Percentiles rank a stretch among this genome's conserved stretches.
Evolutionary conservation across 2,329 filamentous ascomycete species (phyloP).

Genomic region (Zalaria obscura): DNA sequence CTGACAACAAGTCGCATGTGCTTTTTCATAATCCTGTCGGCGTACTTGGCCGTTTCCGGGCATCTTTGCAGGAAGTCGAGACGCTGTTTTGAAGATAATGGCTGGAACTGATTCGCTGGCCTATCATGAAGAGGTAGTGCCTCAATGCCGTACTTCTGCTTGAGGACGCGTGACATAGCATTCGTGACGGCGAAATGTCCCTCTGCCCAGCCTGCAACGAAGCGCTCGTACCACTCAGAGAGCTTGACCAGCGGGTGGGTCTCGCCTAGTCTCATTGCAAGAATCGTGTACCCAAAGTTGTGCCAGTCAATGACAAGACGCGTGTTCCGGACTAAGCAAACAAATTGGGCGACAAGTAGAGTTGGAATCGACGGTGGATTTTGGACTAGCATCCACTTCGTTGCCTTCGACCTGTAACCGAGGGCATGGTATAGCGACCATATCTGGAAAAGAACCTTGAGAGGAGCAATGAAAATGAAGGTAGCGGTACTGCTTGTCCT

Average conservation of each 20-base stretch:
- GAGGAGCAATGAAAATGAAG: conserved; percentile 63
- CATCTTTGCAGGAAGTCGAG: conserved; percentile 49
- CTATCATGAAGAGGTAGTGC: conserved; percentile 69
- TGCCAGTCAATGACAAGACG: conserved; percentile 92
- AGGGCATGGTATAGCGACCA: conserved; percentile 57
- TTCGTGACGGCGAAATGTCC: conserved; percentile 79
- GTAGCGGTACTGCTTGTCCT: conserved; percentile 54
- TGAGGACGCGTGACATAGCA: conserved; percentile 69
- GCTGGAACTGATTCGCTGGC: conserved; percentile 69
- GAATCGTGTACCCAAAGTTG: conserved; percentile 94
- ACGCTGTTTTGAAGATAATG: conserved; percentile 40
- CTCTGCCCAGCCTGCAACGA: conserved; percentile 52
- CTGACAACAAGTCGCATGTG: conserved; percentile 63
- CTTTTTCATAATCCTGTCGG: conserved; percentile 26
- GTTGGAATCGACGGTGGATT: conserved; percentile 94
- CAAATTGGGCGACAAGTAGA: conserved; percentile 57
- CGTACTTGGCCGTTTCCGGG: conserved; percentile 47
- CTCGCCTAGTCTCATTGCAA: conserved; percentile 50
- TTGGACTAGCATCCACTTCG: conserved; percentile 76
- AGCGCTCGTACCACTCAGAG: conserved; percentile 63
- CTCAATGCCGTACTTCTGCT: conserved; percentile 47
- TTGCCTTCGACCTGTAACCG: conserved; percentile 57
- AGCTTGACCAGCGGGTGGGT: conserved; percentile 63
- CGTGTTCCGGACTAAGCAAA: conserved; percentile 65
- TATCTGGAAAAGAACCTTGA: conserved; percentile 78